Conservation (phyloP, 164 flowering plant species). For the Dillenia suffruticosa region DNA sequence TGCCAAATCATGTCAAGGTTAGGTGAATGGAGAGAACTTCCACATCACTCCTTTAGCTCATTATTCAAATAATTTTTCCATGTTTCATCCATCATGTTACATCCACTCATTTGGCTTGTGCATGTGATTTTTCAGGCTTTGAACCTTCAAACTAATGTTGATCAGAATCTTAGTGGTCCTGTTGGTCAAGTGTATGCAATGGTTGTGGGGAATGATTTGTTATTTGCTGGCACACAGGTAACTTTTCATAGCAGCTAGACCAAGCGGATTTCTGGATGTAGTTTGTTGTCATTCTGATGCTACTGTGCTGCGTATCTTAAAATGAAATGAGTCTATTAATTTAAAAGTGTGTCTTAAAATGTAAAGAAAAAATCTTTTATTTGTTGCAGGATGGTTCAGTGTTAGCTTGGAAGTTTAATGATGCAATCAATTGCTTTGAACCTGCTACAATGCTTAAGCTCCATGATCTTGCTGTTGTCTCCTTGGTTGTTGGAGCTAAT, state of each 20-base stretch:
- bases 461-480: conserved; percentile 64
- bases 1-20: conserved; percentile 85
- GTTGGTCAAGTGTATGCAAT: conserved; percentile 90
- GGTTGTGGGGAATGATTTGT: conserved; percentile 75
- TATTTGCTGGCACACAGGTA: conserved; percentile 94
- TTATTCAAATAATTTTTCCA: too few relatives aligned
- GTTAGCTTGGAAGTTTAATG: conserved; percentile 82
- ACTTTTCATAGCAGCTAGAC: conserved; percentile 3
- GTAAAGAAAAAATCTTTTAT: neutral
- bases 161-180: conserved; percentile 72
- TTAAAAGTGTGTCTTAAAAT: too few relatives aligned
- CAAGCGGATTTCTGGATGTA: neutral
- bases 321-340: too few relatives aligned
- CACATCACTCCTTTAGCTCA: neutral
- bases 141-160: conserved; percentile 60
- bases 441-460: conserved; percentile 79
- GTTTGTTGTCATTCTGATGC: neutral
- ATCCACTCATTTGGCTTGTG: neutral
- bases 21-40: conserved; percentile 1
- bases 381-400: conserved; percentile 78
- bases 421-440: conserved; percentile 59
- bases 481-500: conserved; percentile 83
- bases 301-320: neutral
- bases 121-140: conserved; percentile 57
- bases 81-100: too few relatives aligned